Percentiles rank a stretch among this genome's conserved stretches.
Evolutionary conservation across 306 rosid species (phyloP).

Genomic region (Cucurbita ficifolia): DNA sequence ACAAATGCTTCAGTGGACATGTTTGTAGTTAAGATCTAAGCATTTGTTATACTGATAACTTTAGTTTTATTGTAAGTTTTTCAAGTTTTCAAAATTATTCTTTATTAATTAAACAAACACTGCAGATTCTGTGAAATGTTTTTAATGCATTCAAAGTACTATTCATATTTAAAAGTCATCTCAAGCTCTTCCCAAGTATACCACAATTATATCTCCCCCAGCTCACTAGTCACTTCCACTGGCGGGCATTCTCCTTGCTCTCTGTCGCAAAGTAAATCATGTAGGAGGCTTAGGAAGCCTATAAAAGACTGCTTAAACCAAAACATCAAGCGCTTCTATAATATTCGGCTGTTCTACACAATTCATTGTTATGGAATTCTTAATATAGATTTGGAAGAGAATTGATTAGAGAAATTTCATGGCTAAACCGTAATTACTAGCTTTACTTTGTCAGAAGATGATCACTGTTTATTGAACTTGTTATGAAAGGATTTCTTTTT

Average conservation of each 20-base stretch:
- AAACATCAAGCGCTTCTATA: not conserved
- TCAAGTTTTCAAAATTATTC: too few relatives aligned
- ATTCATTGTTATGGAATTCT: not conserved
- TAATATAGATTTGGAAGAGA: not conserved
- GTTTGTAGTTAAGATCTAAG: not conserved
- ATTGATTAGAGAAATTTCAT: not conserved
- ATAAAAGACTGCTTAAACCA: not conserved
- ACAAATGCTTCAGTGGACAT: not conserved
- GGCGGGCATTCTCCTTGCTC: not conserved
- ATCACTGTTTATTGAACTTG: not conserved
- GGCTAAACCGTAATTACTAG: not conserved
- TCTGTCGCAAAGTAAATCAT: not conserved
- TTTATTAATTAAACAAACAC: too few relatives aligned
- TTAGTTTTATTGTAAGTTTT: not conserved
- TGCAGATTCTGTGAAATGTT: not conserved
- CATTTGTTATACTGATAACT: not conserved
- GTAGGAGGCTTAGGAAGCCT: not conserved
- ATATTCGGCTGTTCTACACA: not conserved
- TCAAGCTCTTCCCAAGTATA: not conserved
- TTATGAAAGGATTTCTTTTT: not conserved
- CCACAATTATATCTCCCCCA: not conserved
- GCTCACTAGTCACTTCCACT: not conserved
- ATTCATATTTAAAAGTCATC: not conserved
- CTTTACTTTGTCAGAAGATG: not conserved
- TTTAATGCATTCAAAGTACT: not conserved